These are phyloP conservation scores for Gossypium australe DNA, from an alignment of 345 rosid genomes.

Conservation along the genomic window DNA sequence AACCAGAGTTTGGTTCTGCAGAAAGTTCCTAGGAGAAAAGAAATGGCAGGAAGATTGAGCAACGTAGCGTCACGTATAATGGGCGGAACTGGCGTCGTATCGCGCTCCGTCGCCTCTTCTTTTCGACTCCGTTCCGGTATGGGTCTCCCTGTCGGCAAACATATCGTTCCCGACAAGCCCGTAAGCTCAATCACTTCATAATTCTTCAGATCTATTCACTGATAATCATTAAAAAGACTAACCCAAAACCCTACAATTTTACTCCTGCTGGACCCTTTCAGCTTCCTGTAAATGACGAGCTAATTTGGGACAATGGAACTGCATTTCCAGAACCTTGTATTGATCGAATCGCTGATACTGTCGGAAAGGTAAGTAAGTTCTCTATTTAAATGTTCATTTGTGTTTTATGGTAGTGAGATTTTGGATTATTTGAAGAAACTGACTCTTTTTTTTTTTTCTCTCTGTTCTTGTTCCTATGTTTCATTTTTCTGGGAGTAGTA, in stretches of 20 bases:
- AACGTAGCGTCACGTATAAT: conserved; percentile 67
- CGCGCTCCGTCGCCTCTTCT: conserved; percentile 66
- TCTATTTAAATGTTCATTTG: background rate
- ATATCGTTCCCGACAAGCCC: conserved; percentile 90
- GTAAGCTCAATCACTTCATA: conserved; percentile 31
- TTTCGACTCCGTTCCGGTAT: conserved; percentile 86
- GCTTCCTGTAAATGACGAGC: conserved; percentile 85
- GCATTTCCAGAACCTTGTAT: conserved; percentile 87
- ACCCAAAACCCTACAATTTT: conserved; percentile 6
- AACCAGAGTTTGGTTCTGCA: background rate
- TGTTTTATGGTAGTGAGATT: background rate
- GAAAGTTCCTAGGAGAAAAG: background rate
- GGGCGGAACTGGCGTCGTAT: conserved; percentile 75
- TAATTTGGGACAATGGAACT: conserved; percentile 93
- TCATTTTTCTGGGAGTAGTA: conserved; percentile 37
- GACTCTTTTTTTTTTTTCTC: background rate
- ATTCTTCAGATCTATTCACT: background rate
- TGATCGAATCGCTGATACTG: conserved; percentile 96
- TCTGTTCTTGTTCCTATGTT: background rate
- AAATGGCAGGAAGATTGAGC: conserved; percentile 86
- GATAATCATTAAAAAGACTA: background rate
- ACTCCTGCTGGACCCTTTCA: conserved; percentile 12
- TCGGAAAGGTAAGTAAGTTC: conserved; percentile 61
- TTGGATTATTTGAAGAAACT: background rate
- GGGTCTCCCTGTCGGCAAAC: conserved; percentile 94